Evolutionary conservation across 495 filamentous ascomycete genomes (phyloP).

Genomic region (Geopyxis carbonaria): DNA sequence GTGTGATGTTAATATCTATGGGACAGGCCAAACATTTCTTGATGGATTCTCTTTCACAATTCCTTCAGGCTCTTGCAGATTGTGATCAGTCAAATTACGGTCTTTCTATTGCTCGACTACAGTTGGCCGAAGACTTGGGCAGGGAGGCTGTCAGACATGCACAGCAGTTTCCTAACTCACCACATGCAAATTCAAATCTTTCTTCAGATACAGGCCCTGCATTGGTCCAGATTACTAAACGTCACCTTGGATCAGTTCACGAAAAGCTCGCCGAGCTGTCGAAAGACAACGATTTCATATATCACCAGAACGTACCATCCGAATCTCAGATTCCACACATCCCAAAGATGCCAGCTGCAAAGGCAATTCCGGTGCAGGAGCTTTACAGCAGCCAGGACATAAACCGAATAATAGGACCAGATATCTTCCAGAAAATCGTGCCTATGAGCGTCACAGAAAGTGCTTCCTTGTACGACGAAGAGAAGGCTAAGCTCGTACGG

Average conservation of each 20-base stretch:
- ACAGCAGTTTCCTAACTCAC: conserved; percentile 61
- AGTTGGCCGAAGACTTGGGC: conserved; percentile 57
- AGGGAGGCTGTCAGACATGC: conserved; percentile 61
- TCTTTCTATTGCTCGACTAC: conserved; percentile 65
- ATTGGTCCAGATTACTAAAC: conserved; percentile 63
- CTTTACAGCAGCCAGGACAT: conserved; percentile 95
- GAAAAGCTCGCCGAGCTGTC: conserved; percentile 54
- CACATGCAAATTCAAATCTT: conserved; percentile 67
- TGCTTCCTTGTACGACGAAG: conserved; percentile 92
- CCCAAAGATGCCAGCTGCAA: conserved; percentile 87
- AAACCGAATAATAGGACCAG: conserved; percentile 85
- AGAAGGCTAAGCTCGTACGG: conserved; percentile 88
- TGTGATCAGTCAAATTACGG: conserved; percentile 78
- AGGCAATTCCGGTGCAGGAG: conserved; percentile 92
- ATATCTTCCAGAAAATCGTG: conserved; percentile 92
- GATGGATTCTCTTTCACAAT: conserved; percentile 74
- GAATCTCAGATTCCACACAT: conserved; percentile 66
- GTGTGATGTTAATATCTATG: conserved; percentile 3
- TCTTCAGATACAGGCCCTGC: conserved; percentile 55
- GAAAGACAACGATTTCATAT: conserved; percentile 98
- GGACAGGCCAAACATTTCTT: conserved; percentile 61
- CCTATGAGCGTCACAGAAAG: conserved; percentile 93
- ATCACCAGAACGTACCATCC: conserved; percentile 76
- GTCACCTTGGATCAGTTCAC: conserved; percentile 64
- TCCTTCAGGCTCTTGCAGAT: conserved; percentile 85